These are phyloP conservation scores for Colletotrichum caudatum DNA, from an alignment of 2,329 filamentous ascomycete species.

Conservation along the genomic window DNA sequence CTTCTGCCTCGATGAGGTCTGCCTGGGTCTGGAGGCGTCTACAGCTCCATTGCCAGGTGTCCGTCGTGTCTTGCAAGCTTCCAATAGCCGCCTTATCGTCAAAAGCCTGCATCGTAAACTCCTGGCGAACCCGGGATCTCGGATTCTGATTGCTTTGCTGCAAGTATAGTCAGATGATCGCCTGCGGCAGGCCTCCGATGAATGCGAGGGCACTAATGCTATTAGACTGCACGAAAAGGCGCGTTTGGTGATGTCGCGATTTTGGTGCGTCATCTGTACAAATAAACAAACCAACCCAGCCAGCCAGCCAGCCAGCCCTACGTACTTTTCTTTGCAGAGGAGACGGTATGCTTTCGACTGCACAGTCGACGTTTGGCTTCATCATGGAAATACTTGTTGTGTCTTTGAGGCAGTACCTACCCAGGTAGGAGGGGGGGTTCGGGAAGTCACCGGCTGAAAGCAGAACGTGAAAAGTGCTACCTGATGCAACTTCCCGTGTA, in stretches of 20 bases:
- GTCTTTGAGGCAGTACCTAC: not conserved
- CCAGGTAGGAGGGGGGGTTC: not conserved
- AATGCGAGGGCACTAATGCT: not conserved
- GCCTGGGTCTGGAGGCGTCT: not conserved
- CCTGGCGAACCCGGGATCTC: not conserved
- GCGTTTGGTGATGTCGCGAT: not conserved
- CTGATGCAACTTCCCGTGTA: not conserved
- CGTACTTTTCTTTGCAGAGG: not conserved
- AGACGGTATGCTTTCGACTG: not conserved
- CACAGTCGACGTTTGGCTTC: not conserved
- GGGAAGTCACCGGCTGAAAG: not conserved
- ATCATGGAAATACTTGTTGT: not conserved
- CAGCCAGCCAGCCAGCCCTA: not conserved
- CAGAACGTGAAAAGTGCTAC: not conserved
- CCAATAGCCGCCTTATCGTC: constrained; percentile 14
- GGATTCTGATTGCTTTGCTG: constrained; percentile 7
- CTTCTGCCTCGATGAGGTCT: constrained; percentile 6
- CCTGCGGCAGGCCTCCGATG: constrained; percentile 15
- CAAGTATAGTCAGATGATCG: constrained; percentile 1
- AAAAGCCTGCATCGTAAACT: not conserved
- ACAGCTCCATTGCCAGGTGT: not conserved
- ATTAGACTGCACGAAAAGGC: constrained; percentile 15
- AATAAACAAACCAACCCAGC: fast-evolving
- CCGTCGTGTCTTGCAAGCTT: constrained; percentile 3
- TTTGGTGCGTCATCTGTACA: not conserved